Conservation (phyloP, 192 early-diverging fungal species). For the Podila horticola region DNA sequence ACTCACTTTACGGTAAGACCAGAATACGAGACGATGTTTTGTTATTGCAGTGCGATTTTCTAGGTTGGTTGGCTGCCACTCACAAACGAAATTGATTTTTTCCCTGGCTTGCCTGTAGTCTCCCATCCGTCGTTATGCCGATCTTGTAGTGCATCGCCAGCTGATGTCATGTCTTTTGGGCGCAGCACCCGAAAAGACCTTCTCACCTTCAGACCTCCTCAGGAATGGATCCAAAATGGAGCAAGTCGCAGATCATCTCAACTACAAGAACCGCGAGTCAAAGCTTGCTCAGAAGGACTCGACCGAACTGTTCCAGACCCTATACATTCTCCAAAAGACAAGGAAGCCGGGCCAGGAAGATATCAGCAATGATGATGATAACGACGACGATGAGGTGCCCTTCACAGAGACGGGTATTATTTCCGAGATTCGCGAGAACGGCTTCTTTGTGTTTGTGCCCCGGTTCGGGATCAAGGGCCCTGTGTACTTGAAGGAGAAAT, state of each 20-base stretch:
- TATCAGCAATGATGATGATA: background rate
- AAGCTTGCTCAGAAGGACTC: slow-evolving; percentile 85
- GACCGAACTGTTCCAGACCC: slow-evolving; percentile 82
- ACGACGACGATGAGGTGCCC: slow-evolving; percentile 27
- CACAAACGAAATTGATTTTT: background rate
- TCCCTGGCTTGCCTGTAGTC: slow-evolving; percentile 56
- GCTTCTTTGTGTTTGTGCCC: slow-evolving; percentile 69
- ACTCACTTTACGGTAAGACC: slow-evolving; percentile 80
- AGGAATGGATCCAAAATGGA: slow-evolving; percentile 49
- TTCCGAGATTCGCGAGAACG: slow-evolving; percentile 77
- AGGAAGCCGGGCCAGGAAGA: slow-evolving; percentile 5
- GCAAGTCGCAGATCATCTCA: slow-evolving; percentile 65
- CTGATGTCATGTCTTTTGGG: slow-evolving; percentile 60
- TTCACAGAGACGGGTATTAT: slow-evolving; percentile 73
- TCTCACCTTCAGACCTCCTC: slow-evolving; percentile 25
- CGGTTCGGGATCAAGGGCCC: slow-evolving; percentile 77
- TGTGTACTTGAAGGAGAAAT: slow-evolving; percentile 72
- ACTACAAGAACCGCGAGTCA: slow-evolving; percentile 74
- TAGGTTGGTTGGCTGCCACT: background rate
- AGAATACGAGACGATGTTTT: too few species aligned
- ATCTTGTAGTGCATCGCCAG: slow-evolving; percentile 82
- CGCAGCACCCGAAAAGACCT: background rate
- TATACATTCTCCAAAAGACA: slow-evolving; percentile 70
- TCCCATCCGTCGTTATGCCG: slow-evolving; percentile 85
- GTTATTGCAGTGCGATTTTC: background rate